Conservation (phyloP, 2,329 filamentous ascomycete genomes). For the Botryotinia convoluta region DNA sequence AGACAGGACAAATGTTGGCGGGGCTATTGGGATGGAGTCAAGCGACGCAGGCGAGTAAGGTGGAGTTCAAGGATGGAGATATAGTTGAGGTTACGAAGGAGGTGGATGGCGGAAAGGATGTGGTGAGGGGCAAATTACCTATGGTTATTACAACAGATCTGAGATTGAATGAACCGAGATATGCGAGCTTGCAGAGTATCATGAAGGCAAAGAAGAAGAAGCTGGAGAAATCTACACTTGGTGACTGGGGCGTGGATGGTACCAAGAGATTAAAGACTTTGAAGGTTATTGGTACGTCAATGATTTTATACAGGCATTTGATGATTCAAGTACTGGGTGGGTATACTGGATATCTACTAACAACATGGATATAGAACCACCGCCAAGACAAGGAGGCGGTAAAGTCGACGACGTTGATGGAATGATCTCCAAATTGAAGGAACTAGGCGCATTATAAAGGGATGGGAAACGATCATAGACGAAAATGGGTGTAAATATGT, state of each 20-base stretch:
- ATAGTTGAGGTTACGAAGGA: conserved; percentile 80
- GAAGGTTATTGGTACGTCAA: conserved; percentile 73
- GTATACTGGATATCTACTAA: not conserved
- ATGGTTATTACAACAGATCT: conserved; percentile 95
- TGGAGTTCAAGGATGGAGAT: conserved; percentile 67
- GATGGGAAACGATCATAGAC: not conserved
- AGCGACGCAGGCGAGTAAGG: conserved; percentile 87
- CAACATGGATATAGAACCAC: conserved; percentile 61
- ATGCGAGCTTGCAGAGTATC: conserved; percentile 94
- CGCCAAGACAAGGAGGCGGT: conserved; percentile 82
- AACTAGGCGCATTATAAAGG: conserved; percentile 67
- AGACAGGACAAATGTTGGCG: conserved; percentile 98
- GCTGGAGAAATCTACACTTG: conserved; percentile 84
- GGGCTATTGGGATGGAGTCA: conserved; percentile 89
- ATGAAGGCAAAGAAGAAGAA: conserved; percentile 99
- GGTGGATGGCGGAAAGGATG: conserved; percentile 94
- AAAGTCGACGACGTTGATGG: conserved; percentile 98
- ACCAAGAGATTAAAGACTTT: conserved; percentile 79
- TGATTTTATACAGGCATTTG: not conserved
- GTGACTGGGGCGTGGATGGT: conserved; percentile 75
- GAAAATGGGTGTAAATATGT: conserved; percentile 18
- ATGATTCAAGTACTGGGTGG: not conserved
- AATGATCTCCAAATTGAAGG: conserved; percentile 91
- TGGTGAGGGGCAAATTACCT: conserved; percentile 78
- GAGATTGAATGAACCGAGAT: conserved; percentile 89